Evolutionary conservation across 768 basidiomycete species (phyloP).

Genomic region (Mycena metata): DNA sequence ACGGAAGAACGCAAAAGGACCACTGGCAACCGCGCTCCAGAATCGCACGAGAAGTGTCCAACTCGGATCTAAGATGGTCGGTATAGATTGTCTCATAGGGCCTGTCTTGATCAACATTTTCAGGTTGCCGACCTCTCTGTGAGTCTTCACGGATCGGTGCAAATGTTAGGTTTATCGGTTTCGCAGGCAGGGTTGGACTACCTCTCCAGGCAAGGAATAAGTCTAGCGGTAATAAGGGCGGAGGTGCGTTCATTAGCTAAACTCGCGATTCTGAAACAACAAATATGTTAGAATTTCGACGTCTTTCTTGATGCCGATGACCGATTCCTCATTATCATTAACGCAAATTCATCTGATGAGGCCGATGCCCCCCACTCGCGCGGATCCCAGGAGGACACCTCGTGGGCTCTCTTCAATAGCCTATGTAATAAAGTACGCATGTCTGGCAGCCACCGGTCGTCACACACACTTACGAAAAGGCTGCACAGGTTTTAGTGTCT

Average conservation of each 20-base stretch:
- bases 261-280: no score
- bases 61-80: slow-evolving; percentile 9
- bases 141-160: background rate
- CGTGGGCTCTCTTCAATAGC: slow-evolving; percentile 17
- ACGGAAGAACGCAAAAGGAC: slow-evolving; percentile 16
- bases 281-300: slow-evolving; percentile 14
- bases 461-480: no score
- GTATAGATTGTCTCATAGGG: no score
- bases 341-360: background rate
- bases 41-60: background rate
- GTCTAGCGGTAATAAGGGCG: background rate
- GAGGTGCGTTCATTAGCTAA: background rate
- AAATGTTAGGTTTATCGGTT: no score
- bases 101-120: no score
- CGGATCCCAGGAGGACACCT: background rate
- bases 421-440: slow-evolving; percentile 10
- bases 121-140: slow-evolving; percentile 16
- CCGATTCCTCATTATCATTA: slow-evolving; percentile 12
- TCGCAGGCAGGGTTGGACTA: slow-evolving; percentile 12
- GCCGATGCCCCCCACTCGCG: no score
- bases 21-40: slow-evolving; percentile 13
- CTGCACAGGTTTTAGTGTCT: slow-evolving; percentile 1
- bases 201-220: slow-evolving; percentile 2
- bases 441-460: no score
- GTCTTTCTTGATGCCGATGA: slow-evolving; percentile 15